These are phyloP conservation scores for Cutaneotrichosporon cavernicola DNA, from an alignment of 1,284 basidiomycete species.

Conservation along the genomic window DNA sequence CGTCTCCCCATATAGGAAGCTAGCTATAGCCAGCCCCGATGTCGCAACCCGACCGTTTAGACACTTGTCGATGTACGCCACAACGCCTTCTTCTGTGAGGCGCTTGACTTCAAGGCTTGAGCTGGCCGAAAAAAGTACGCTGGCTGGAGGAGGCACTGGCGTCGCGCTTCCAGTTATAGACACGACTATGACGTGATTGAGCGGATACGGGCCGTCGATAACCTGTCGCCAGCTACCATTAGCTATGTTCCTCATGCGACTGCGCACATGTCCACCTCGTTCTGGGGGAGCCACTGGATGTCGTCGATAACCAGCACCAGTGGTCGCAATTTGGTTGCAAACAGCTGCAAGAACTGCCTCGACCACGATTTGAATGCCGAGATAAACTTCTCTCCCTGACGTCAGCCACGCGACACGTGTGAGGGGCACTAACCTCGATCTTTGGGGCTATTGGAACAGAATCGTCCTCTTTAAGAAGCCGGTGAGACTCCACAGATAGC, in stretches of 20 bases:
- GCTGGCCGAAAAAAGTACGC: conserved; percentile 12
- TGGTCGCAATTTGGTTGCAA: conserved; percentile 38
- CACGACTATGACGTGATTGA: conserved; percentile 37
- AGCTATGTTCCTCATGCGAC: not conserved
- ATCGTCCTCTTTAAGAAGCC: conserved; percentile 27
- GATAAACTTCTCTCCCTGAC: conserved; percentile 34
- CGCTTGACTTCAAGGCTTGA: conserved; percentile 23
- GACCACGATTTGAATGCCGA: conserved; percentile 36
- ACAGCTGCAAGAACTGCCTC: conserved; percentile 41
- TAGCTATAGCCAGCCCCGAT: conserved; percentile 24
- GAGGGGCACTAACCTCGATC: conserved; percentile 21
- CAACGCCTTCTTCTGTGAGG: conserved; percentile 33
- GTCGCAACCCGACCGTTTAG: conserved; percentile 27
- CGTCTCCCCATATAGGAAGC: conserved; percentile 37
- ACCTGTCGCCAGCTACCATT: conserved; percentile 26
- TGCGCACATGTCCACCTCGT: conserved; percentile 37
- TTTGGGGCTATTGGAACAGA: conserved; percentile 7
- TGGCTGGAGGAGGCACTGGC: not conserved
- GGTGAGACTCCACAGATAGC: conserved; percentile 34
- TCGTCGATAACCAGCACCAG: conserved; percentile 48
- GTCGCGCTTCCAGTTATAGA: conserved; percentile 21
- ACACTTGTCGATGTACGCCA: conserved; percentile 26
- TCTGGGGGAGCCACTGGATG: conserved; percentile 42
- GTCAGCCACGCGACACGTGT: conserved; percentile 1
- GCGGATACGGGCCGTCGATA: conserved; percentile 23